Percentiles rank a stretch among this genome's conserved stretches.
Evolutionary conservation across 2,329 filamentous ascomycete species (phyloP).

Genomic region (Mycocentrospora acerina): DNA sequence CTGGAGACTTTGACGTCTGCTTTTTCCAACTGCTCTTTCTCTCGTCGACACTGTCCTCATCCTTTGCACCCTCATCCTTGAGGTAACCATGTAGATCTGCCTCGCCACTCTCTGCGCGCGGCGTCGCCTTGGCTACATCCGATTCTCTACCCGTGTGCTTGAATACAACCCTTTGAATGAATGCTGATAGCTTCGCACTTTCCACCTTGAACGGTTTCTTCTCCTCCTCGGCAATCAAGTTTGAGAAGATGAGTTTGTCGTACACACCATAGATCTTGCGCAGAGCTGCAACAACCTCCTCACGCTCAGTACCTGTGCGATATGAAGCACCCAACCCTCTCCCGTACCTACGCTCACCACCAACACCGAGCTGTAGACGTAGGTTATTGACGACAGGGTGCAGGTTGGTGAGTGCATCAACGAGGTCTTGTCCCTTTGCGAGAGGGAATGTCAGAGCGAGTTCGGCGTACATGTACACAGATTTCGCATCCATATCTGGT

Average conservation of each 20-base stretch:
- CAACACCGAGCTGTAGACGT: conserved; percentile 33
- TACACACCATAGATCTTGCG: conserved; percentile 32
- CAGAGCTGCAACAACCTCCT: conserved; percentile 30
- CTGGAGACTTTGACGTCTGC: conserved; percentile 14
- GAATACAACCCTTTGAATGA: conserved; percentile 24
- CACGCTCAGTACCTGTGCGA: conserved; percentile 18
- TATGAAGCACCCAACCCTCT: conserved; percentile 10
- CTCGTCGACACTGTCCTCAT: neutral
- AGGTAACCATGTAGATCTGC: conserved; percentile 15
- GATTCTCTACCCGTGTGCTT: conserved; percentile 4
- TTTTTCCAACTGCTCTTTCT: conserved; percentile 14
- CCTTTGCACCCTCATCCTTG: conserved; percentile 6
- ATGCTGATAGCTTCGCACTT: conserved; percentile 27
- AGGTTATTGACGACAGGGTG: conserved; percentile 28
- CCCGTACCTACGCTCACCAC: conserved; percentile 8
- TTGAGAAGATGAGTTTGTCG: conserved; percentile 31
- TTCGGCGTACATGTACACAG: conserved; percentile 32
- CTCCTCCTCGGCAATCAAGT: conserved; percentile 32
- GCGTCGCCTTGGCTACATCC: neutral
- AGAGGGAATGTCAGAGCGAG: conserved; percentile 30
- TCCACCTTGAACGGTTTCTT: conserved; percentile 29
- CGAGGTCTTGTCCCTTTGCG: conserved; percentile 30
- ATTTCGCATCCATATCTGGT: conserved; percentile 33
- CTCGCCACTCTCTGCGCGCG: conserved; percentile 5
- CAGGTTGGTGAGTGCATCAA: conserved; percentile 31